phyloP scores from a whole-genome alignment of 805 yeast species.

The Myxozyma geophila region DNA sequence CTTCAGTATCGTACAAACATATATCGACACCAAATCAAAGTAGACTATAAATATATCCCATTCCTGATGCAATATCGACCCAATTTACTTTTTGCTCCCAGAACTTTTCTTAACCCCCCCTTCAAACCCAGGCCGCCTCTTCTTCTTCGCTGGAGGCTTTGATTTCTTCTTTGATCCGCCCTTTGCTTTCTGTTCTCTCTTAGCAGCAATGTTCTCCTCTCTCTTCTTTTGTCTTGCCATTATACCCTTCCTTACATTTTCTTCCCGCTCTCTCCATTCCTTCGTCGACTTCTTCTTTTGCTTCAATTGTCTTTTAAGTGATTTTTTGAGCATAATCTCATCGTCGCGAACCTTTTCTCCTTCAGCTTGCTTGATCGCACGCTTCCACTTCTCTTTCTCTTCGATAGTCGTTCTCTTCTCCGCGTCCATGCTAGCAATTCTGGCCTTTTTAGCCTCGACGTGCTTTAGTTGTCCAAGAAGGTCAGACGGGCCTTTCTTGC shows the following conservation, averaged over 20 bases:
- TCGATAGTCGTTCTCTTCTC: slow-evolving; percentile 59
- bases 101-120: slow-evolving; percentile 53
- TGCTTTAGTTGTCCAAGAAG: slow-evolving; percentile 77
- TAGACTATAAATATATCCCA: not conserved
- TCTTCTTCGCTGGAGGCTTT: slow-evolving; percentile 45
- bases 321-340: slow-evolving; percentile 82
- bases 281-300: slow-evolving; percentile 82
- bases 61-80: slow-evolving; percentile 1
- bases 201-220: slow-evolving; percentile 84
- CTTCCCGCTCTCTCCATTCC: slow-evolving; percentile 92
- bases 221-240: slow-evolving; percentile 81
- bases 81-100: not conserved
- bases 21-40: not conserved
- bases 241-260: slow-evolving; percentile 73
- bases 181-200: slow-evolving; percentile 84
- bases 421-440: slow-evolving; percentile 63
- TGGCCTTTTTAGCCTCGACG: slow-evolving; percentile 73
- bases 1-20: slow-evolving; percentile 6
- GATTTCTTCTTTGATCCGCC: slow-evolving; percentile 73
- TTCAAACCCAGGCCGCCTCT: slow-evolving; percentile 85
- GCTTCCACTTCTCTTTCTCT: slow-evolving; percentile 83
- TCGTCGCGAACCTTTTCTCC: slow-evolving; percentile 88
- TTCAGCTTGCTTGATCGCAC: slow-evolving; percentile 81
- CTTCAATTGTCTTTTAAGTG: slow-evolving; percentile 81
- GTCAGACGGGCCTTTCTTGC: slow-evolving; percentile 85